Evolutionary conservation across 208 protist genomes (phyloP).

Genomic region (Crithidia brevicula): DNA sequence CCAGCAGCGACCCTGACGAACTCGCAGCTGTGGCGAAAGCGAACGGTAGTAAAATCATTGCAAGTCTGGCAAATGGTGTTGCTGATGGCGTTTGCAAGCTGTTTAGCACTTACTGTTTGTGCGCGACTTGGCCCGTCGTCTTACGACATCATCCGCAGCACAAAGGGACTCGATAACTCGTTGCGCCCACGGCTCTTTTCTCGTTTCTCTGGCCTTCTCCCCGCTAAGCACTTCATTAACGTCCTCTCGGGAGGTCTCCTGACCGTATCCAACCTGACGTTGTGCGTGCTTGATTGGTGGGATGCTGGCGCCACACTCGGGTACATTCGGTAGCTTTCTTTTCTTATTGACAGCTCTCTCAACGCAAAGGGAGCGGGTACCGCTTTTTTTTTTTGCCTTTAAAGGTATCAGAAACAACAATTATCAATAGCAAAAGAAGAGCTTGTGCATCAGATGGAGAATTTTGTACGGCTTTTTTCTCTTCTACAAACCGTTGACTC

Average conservation of each 20-base stretch:
- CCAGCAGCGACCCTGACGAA: conserved; percentile 17
- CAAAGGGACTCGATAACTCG: conserved; percentile 23
- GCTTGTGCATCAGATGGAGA: too few relatives aligned
- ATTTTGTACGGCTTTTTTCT: too few relatives aligned
- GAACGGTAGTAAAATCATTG: neutral
- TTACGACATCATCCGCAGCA: conserved; percentile 13
- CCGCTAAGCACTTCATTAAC: conserved; percentile 25
- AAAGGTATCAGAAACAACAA: too few relatives aligned
- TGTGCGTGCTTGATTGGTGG: conserved; percentile 33
- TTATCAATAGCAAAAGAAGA: too few relatives aligned
- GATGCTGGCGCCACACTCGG: conserved; percentile 28
- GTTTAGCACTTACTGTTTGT: neutral
- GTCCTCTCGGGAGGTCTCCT: conserved; percentile 23
- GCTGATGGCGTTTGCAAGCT: neutral
- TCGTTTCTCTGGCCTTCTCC: conserved; percentile 14
- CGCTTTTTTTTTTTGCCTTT: neutral
- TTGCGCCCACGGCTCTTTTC: conserved; percentile 29
- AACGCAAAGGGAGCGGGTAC: neutral
- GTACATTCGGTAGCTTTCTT: conserved; percentile 6
- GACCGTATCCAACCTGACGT: conserved; percentile 8
- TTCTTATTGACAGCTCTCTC: neutral
- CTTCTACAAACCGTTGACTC: too few relatives aligned
- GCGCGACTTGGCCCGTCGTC: conserved; percentile 4
- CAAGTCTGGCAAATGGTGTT: neutral
- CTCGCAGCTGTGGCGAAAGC: conserved; percentile 30